Percentiles rank a stretch among this genome's conserved stretches.
Evolutionary conservation across 331 rosid species (phyloP).

Genomic region (Stylosanthes scabra): DNA sequence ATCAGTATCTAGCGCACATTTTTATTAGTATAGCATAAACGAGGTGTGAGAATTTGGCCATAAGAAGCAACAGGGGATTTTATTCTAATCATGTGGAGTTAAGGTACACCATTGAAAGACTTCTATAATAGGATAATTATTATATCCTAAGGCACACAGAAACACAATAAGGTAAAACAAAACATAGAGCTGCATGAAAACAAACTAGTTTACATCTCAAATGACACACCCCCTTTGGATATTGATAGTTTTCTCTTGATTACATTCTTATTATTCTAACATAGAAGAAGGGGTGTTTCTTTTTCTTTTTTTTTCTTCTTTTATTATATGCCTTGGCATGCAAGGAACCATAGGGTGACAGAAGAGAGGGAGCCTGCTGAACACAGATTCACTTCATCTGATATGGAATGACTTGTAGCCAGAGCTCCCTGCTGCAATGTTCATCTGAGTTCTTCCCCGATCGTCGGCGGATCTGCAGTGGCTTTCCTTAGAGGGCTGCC

Average conservation of each 20-base stretch:
- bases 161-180: conserved; percentile 28
- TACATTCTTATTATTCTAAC: conserved; percentile 33
- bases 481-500: conserved; percentile 48
- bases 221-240: conserved; percentile 23
- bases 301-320: neutral
- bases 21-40: conserved; percentile 6
- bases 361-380: conserved; percentile 76
- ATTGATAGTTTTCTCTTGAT: conserved; percentile 12
- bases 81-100: conserved; percentile 14
- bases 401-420: conserved; percentile 60
- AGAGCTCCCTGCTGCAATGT: conserved; percentile 58
- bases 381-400: conserved; percentile 43
- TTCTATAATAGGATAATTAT: conserved; percentile 5
- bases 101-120: conserved; percentile 2
- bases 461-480: conserved; percentile 52
- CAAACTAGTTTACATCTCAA: conserved; percentile 15
- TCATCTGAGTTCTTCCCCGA: conserved; percentile 52
- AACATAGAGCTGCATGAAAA: conserved; percentile 9
- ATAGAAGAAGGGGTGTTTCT: neutral
- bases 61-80: neutral
- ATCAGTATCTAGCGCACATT: conserved; percentile 18
- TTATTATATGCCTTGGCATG: conserved; percentile 28
- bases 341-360: conserved; percentile 59
- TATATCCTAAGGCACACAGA: conserved; percentile 5
- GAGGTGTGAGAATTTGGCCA: conserved; percentile 11